Base-by-base conservation (phyloP, 306 rosid species). In the Arachis hypogaea region DNA sequence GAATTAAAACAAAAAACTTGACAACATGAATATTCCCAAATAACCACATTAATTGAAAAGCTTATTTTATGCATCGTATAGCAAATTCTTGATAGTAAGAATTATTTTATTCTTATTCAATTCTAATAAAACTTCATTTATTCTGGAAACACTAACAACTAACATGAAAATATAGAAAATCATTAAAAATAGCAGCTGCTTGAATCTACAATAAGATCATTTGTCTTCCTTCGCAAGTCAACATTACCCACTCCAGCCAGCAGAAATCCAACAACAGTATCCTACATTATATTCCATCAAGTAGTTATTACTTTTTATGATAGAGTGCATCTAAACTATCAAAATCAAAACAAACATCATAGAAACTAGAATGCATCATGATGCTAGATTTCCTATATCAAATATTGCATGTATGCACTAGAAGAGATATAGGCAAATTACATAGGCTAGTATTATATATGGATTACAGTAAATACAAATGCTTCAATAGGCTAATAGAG, bases 211-310 rank as follows among this genome's bases (percentile, higher is more conserved):
- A 85, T 85, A 36, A 88, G 90, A 76, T 91, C 86, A 59, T 88
- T 91, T 29, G 93, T 85, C 86, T 91, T 88, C 77, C 93, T 88
- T 56, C 97, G 80, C 81, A 91, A 71, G 85, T 91, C 94, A 6
- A 91, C 93, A 45, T 91, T 85, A 30, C 93, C 93, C 68, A 86
- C 92, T 72, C 93, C 92, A 58, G 90, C 97, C 51, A 91, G 82
- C 83, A 91, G 77, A 79, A 91, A 88, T 66, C 97, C 92, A 60
- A 88, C 88, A 29, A 91, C 75, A 2, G 94, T 86, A 68, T 88
- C 92, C 92, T 88, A 65, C 68, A 63, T 33, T 43, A 16, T 49
- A 69, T 28, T 42, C 59, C 50, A 61, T 2, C 12, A 1, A 7
- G 44, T 16, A 57, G 55, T 28, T 55, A 66, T 22, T 22, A 22